A percentile compares a stretch with the other conserved stretches of the same genome.
Evolutionary conservation across 75 land plant species (phyloP).

Genomic region (Pseudotsuga menziesii): DNA sequence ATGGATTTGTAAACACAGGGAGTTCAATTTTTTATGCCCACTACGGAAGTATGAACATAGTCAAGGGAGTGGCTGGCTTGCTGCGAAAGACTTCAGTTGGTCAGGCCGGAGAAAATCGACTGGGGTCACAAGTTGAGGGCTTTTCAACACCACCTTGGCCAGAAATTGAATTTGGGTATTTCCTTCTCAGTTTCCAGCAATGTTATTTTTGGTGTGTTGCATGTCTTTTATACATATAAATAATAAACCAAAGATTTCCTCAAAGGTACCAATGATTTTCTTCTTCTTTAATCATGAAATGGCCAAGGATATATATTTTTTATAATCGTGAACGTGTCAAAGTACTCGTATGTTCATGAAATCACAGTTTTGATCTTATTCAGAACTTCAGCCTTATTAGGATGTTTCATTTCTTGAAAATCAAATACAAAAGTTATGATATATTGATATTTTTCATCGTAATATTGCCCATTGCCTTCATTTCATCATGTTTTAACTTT

Average conservation of each 20-base stretch:
- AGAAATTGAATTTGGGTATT: constrained; percentile 48
- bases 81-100: constrained; percentile 50
- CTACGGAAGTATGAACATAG: constrained; percentile 56
- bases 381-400: not conserved
- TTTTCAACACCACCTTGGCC: constrained; percentile 31
- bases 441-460: not conserved
- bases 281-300: not conserved
- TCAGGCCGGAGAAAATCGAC: constrained; percentile 26
- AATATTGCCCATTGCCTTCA: not conserved
- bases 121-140: constrained; percentile 17
- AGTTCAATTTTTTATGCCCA: too few relatives aligned
- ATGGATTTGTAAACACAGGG: too few relatives aligned
- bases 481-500: not conserved
- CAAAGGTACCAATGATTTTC: not conserved
- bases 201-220: not conserved
- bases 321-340: not conserved
- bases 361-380: not conserved
- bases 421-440: not conserved
- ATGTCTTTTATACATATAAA: not conserved
- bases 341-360: not conserved
- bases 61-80: constrained; percentile 75
- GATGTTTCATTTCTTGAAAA: not conserved
- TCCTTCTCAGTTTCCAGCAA: not conserved
- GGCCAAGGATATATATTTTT: too few relatives aligned
- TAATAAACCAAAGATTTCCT: not conserved